Evolutionary conservation across 257 asterid species (phyloP), one percentile per base, ranked within the genome.

Genomic region (Nicotiana attenuata): DNA sequence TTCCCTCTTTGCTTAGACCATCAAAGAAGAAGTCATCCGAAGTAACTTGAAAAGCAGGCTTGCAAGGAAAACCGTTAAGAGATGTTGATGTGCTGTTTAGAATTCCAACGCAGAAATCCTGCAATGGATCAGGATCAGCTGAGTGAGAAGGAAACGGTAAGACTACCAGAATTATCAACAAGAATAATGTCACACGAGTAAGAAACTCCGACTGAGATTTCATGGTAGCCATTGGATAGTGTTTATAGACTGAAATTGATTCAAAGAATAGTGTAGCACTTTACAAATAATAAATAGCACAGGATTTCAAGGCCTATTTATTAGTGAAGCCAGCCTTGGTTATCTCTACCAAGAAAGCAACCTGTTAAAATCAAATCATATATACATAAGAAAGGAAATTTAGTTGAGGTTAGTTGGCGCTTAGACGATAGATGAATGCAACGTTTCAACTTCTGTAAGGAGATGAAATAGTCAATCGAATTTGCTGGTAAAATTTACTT

Each of bases 11-110:
- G 17, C 78, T 73, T 1, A 92, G 86, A 17, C 94, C 97, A 10
- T 86, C 83, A 45, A 85, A 90, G 86, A 92, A 89, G 52, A 92
- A 92, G 81, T 91, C 97, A 3, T 84, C 55, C 2, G 93, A 86
- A 35, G 88, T 85, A 7, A 92, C 90, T 15, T 86, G 33, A 3
- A 88, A 19, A 3, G 73, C 87, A 1, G 84, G 84, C 29, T 90
- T 91, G 91, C 97, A 92, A n/a, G 92, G 92, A 50, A 86, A 92
- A 3, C 95, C 97, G 17, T 90, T 89, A 4, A 84, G 10, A 0
- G 87, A 85, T 0, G 77, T 13, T 0, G 73, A 7, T 13, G 83
- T 50, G 33, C 14, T 10, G 19, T 81, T 81, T 15, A 87, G 38
- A 66, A 85, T 88, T 4, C 88, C 94, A 1, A 90, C 77, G 69